Evolutionary conservation across 768 basidiomycete genomes (phyloP), one percentile per base, ranked within the genome.

Genomic region (Calocera viscosa): DNA sequence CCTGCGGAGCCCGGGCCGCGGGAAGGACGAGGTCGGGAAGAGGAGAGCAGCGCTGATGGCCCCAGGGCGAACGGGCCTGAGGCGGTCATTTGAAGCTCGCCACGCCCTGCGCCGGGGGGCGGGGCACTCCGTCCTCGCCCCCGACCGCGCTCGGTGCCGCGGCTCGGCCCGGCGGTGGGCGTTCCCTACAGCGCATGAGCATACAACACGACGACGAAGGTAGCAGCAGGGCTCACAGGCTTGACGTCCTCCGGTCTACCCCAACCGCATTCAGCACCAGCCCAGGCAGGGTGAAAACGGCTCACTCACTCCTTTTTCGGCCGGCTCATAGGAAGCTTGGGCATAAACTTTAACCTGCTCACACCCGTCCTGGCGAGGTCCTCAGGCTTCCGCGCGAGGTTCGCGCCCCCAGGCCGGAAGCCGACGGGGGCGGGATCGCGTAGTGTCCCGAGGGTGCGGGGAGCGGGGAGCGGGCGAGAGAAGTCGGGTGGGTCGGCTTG

Each of bases 291-390:
- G 2, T 28, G 8, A 60, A 10, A 14, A 60, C 7, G 53, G 8
- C 7, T 7, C 16, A 60, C 53, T 26, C 53, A 60, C 53, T 60
- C 53, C 30, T 22, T 60, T 26, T 60, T 60, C 24, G 26, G 26
- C 53, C 53, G 11, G 19, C 26, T 32, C 24, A 32, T 32, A 60
- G 53, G 53, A 11, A 60, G 53, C 53, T 60, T 60, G 19, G 53
- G 53, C 53, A 60, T 60, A 32, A 60, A 60, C 53, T 60, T 60
- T 22, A 60, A 30, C 53, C 30, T 60, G 53, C 26, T 60, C 53
- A 60, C 53, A 5, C 53, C 53, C 30, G 53, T 32, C 26, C 53
- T 26, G 24, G 43, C 43, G 8, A 60, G 24, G 30, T 60, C 53
- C 53, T 60, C 53, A 2, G 53, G 53, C 30, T 60, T 60, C 30